Conservation (phyloP, 1,139 yeast species). For the Hemisphaericaspora xylofermentans region DNA sequence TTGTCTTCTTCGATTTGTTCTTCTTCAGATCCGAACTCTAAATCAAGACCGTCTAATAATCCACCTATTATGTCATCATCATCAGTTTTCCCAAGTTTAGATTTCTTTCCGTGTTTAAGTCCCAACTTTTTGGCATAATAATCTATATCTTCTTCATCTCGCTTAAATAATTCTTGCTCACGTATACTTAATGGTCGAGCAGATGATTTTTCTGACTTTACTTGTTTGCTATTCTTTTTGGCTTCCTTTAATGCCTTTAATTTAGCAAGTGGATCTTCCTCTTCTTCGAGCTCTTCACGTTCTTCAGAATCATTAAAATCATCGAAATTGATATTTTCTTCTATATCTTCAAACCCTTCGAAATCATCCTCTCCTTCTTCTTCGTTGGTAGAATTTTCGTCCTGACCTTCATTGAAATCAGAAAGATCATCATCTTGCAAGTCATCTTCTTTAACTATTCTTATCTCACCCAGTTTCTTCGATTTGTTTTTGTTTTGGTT, state of each 20-base stretch:
- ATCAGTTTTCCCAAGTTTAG: conserved; percentile 45
- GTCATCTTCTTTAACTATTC: conserved; percentile 31
- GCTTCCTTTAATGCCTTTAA: conserved; percentile 42
- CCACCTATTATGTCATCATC: conserved; percentile 75
- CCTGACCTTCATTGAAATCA: conserved; percentile 15
- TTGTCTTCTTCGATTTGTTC: conserved; percentile 13
- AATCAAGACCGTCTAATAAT: conserved; percentile 73
- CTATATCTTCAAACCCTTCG: conserved; percentile 10
- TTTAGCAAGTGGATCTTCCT: conserved; percentile 41
- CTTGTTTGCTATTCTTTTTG: conserved; percentile 14
- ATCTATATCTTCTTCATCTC: conserved; percentile 77
- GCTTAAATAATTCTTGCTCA: conserved; percentile 46
- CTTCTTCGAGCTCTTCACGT: conserved; percentile 17
- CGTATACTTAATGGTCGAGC: conserved; percentile 27
- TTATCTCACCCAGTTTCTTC: conserved; percentile 8
- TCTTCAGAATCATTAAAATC: conserved; percentile 17
- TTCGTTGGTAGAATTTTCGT: conserved; percentile 11
- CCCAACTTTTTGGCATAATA: conserved; percentile 85
- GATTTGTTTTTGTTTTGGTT: conserved; percentile 24
- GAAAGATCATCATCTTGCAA: conserved; percentile 22
- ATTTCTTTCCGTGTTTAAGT: conserved; percentile 50
- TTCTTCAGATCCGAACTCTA: conserved; percentile 39
- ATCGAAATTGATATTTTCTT: background rate
- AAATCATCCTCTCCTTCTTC: conserved; percentile 17
- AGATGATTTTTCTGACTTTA: conserved; percentile 12